Evolutionary conservation across 2,329 filamentous ascomycete species (phyloP).

Genomic region (Didymella segeticola): DNA sequence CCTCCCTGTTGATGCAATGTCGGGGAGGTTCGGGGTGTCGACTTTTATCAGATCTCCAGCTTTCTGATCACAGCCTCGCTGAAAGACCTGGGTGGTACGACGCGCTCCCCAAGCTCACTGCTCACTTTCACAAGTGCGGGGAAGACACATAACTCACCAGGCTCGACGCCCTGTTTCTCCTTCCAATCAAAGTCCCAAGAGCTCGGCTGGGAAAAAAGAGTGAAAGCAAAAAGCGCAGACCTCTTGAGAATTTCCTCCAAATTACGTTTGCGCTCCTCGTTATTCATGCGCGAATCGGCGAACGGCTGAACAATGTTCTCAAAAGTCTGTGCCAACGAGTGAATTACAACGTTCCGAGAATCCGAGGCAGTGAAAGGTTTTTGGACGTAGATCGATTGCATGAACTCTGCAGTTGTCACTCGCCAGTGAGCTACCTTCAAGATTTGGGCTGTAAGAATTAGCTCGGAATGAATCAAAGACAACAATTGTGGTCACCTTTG

Average conservation of each 20-base stretch:
- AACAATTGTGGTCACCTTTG: neutral
- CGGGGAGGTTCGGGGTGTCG: neutral
- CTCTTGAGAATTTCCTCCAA: slow-evolving; percentile 46
- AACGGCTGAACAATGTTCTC: slow-evolving; percentile 40
- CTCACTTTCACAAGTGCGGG: slow-evolving; percentile 44
- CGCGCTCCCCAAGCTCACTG: slow-evolving; percentile 37
- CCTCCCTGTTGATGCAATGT: neutral
- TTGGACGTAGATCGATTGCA: slow-evolving; percentile 34
- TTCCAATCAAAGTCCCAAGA: slow-evolving; percentile 46
- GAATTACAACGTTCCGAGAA: slow-evolving; percentile 33
- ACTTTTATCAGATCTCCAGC: slow-evolving; percentile 28
- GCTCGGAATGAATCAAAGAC: neutral
- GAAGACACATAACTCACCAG: slow-evolving; percentile 43
- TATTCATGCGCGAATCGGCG: slow-evolving; percentile 34
- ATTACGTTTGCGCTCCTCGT: slow-evolving; percentile 38
- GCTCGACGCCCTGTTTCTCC: slow-evolving; percentile 25
- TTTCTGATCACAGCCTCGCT: slow-evolving; percentile 38
- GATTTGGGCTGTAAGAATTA: slow-evolving; percentile 20
- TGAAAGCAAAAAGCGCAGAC: slow-evolving; percentile 43
- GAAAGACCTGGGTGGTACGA: slow-evolving; percentile 38
- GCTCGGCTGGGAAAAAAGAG: slow-evolving; percentile 46
- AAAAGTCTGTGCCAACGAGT: slow-evolving; percentile 24
- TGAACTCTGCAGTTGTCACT: slow-evolving; percentile 37
- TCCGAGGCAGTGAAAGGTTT: slow-evolving; percentile 35
- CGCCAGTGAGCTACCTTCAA: slow-evolving; percentile 40